These are phyloP conservation scores for Onygenales sp. DNA, from an alignment of 2,329 filamentous ascomycete species.

Conservation along the genomic window DNA sequence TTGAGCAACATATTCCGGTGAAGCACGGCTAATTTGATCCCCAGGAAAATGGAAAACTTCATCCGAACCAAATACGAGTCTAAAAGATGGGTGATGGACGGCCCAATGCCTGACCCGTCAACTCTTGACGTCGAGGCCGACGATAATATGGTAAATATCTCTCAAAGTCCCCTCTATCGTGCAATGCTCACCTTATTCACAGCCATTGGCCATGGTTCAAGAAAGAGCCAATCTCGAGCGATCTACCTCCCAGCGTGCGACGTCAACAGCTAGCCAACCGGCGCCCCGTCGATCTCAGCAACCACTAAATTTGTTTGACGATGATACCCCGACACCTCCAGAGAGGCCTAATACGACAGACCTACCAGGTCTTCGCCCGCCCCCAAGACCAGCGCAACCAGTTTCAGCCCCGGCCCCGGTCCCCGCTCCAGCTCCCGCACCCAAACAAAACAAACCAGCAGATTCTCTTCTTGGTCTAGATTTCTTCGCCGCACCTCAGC, in stretches of 20 bases:
- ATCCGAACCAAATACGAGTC: conserved; percentile 98
- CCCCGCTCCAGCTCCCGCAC: conserved; percentile 43
- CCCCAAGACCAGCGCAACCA: background rate
- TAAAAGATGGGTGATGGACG: conserved; percentile 99
- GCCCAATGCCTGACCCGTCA: conserved; percentile 83
- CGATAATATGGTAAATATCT: conserved; percentile 63
- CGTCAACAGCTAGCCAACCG: conserved; percentile 35
- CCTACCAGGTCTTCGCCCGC: conserved; percentile 4
- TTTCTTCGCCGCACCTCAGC: conserved; percentile 67
- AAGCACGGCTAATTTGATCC: background rate
- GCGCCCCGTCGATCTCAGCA: conserved; percentile 27
- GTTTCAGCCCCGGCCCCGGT: background rate
- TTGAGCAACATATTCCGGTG: background rate
- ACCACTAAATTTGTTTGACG: conserved; percentile 73
- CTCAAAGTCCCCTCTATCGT: conserved; percentile 28
- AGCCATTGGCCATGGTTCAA: conserved; percentile 59
- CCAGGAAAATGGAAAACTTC: conserved; percentile 94
- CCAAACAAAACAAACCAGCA: conserved; percentile 57
- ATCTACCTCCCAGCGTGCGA: conserved; percentile 45
- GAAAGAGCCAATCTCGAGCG: conserved; percentile 60
- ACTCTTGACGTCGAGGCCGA: conserved; percentile 72
- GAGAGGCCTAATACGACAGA: conserved; percentile 65
- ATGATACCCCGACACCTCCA: conserved; percentile 51
- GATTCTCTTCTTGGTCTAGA: conserved; percentile 89
- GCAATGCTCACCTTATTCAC: background rate